Base-by-base conservation (phyloP, 148 eudicot genomes). In the Suaeda aralocaspica region DNA sequence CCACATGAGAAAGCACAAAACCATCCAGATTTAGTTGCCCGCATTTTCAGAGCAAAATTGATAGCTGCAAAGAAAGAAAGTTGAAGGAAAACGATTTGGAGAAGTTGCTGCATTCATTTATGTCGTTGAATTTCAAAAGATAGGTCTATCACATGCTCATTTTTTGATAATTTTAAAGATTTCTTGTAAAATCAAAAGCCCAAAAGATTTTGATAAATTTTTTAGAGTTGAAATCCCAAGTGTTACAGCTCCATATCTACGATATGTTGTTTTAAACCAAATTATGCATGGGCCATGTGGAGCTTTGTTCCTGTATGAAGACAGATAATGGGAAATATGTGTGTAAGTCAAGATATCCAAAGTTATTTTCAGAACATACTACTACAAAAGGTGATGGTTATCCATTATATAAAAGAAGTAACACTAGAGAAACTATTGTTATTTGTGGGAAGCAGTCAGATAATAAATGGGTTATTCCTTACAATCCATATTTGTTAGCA, bases 51-150 rank as follows among this genome's bases (percentile, higher is more conserved):
- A 12, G 72, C 62, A 1, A 68, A 55, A 16, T 22, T 68, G 12
- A 0, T 55, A 0, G 24, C 6, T 1, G 19, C 56, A 4, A 55
- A 55, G 9, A 41, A 55, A n/a, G 9, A 68, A 39, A 3, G 22
- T 36, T 9, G 25, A 68, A 1, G 9, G 16, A 24, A 53, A 55
- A 8, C 6, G 34, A 1, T 55, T 68, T 39, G 36, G 51, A 5
- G 62, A 68, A 24, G 63, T 55, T 1, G 36, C 50, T 18, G 61
- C 72, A 1, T 22, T 21, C 1, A 25, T 68, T 1, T 41, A 53
- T 55, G 72, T 55, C 2, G 51, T 68, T 12, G 62, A 53, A 55
- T 68, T 68, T 44, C 72, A 68, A 16, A 68, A 68, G 9, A 6
- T 36, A 68, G 62, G 53, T 45, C 16, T 65, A 1, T 36, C 48